phyloP scores from a whole-genome alignment of 257 asterid species.

The Cordia subcordata region DNA sequence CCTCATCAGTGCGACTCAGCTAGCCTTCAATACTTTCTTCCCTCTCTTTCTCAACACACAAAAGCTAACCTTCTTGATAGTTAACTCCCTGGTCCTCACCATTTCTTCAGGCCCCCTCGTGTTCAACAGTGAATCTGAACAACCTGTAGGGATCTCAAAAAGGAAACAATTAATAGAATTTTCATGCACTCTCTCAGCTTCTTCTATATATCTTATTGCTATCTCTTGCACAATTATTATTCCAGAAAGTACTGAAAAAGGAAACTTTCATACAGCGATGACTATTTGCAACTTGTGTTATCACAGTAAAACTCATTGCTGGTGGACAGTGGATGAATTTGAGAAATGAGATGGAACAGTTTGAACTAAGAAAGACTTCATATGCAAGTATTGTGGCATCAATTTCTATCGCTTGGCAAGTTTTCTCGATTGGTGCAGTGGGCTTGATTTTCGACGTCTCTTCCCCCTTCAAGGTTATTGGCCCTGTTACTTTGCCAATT shows the following conservation, averaged over 20 bases:
- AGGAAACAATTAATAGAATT: conserved; percentile 22
- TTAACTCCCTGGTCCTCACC: conserved; percentile 34
- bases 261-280: conserved; percentile 29
- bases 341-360: conserved; percentile 29
- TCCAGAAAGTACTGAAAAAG: conserved; percentile 21
- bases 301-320: conserved; percentile 11
- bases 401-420: conserved; percentile 36
- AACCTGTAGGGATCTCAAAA: not conserved
- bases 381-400: conserved; percentile 20
- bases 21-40: conserved; percentile 43
- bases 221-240: conserved; percentile 30
- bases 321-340: conserved; percentile 25
- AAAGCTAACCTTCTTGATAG: conserved; percentile 20
- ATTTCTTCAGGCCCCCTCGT: conserved; percentile 31
- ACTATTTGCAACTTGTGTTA: conserved; percentile 20
- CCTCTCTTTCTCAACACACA: conserved; percentile 38
- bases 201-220: conserved; percentile 29
- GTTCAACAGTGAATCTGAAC: conserved; percentile 9
- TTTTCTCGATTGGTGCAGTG: conserved; percentile 24
- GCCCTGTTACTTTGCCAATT: conserved; percentile 32
- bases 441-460: conserved; percentile 39
- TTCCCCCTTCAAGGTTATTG: conserved; percentile 36
- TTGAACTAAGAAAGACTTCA: conserved; percentile 18
- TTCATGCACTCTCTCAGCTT: conserved; percentile 27
- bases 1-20: conserved; percentile 33